Evolutionary conservation across 768 basidiomycete genomes (phyloP).

Genomic region (Stropharia rugosoannulata): DNA sequence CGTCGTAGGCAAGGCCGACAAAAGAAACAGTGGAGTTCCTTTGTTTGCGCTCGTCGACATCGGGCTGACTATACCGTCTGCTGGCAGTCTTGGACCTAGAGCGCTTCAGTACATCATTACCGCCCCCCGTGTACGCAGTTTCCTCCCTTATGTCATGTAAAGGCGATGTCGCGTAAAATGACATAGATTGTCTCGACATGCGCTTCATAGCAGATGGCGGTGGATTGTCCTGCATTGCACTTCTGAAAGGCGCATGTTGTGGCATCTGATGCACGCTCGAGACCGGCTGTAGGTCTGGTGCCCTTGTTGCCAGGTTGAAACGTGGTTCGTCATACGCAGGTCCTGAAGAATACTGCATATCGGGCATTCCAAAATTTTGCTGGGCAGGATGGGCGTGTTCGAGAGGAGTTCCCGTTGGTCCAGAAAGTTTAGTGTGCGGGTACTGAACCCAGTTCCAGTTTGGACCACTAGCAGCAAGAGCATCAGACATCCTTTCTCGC

Average conservation of each 20-base stretch:
- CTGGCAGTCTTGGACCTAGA: constrained; percentile 30
- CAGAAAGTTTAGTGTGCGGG: constrained; percentile 31
- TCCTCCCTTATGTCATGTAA: constrained; percentile 27
- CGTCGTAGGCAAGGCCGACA: constrained; percentile 50
- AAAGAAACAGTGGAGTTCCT: constrained; percentile 28
- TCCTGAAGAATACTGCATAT: background rate
- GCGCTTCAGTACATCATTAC: constrained; percentile 36
- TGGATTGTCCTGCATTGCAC: background rate
- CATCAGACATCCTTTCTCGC: constrained; percentile 55
- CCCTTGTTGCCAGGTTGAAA: constrained; percentile 1
- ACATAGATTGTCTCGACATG: constrained; percentile 43
- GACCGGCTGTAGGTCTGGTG: background rate
- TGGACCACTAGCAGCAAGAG: constrained; percentile 38
- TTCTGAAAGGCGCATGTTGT: background rate
- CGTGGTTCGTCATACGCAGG: background rate
- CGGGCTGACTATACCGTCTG: constrained; percentile 24
- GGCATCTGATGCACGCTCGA: background rate
- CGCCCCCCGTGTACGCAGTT: constrained; percentile 39
- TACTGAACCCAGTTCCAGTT: constrained; percentile 62
- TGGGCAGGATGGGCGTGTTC: constrained; percentile 2
- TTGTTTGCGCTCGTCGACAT: constrained; percentile 19
- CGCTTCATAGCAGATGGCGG: constrained; percentile 33
- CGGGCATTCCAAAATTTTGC: constrained; percentile 31
- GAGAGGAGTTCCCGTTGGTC: constrained; percentile 14
- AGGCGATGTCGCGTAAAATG: constrained; percentile 43